phyloP scores from a whole-genome alignment of 805 yeast species.

The Lipomyces yamadae region DNA sequence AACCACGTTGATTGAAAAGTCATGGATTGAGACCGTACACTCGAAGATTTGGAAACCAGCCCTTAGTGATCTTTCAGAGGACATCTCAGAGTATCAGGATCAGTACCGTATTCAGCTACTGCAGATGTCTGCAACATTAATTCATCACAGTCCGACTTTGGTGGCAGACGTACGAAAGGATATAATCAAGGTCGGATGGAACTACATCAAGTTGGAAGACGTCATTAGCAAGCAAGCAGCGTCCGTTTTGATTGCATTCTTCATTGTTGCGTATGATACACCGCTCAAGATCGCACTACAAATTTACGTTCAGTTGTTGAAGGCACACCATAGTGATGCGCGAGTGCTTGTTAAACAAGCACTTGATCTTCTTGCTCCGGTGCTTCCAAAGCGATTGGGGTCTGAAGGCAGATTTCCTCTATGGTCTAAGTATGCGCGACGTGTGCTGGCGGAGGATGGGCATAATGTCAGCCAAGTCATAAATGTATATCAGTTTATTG shows the following conservation, averaged over 20 bases:
- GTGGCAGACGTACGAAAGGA: constrained; percentile 73
- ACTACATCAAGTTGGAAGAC: constrained; percentile 86
- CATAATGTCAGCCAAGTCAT: constrained; percentile 83
- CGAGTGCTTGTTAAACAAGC: constrained; percentile 84
- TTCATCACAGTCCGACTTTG: constrained; percentile 66
- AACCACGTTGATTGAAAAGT: constrained; percentile 51
- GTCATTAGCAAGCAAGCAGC: constrained; percentile 89
- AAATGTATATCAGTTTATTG: constrained; percentile 85
- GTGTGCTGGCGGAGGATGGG: constrained; percentile 89
- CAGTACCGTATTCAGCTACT: constrained; percentile 74
- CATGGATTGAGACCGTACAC: constrained; percentile 70
- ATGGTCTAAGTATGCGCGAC: constrained; percentile 95
- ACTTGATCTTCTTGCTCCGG: constrained; percentile 81
- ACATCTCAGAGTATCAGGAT: constrained; percentile 73
- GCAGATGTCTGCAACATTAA: constrained; percentile 77
- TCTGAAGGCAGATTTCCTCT: constrained; percentile 46
- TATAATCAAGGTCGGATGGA: constrained; percentile 93
- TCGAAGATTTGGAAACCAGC: constrained; percentile 73
- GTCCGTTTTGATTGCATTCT: constrained; percentile 82
- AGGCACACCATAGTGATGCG: constrained; percentile 85
- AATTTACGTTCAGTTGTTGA: constrained; percentile 84
- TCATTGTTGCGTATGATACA: constrained; percentile 85
- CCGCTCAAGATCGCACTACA: constrained; percentile 88
- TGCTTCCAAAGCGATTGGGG: constrained; percentile 35
- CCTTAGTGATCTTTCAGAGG: constrained; percentile 50